These are phyloP conservation scores for Kentomonas sorsogonicus DNA, from an alignment of 208 protist species.

Conservation along the genomic window DNA sequence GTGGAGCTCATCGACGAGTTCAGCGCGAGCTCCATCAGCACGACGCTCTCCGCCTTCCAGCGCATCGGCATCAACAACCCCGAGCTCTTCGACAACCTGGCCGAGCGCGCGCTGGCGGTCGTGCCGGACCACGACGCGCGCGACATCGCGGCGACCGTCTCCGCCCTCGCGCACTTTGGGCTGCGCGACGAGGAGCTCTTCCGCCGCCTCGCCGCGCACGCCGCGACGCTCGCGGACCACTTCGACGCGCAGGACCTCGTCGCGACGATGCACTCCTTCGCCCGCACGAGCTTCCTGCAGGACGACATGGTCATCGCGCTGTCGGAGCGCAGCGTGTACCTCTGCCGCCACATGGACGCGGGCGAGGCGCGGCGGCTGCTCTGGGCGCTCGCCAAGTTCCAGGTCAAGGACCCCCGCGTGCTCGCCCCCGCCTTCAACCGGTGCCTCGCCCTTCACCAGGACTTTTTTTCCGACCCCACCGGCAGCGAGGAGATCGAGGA, in stretches of 20 bases:
- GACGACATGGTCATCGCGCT: constrained; percentile 86
- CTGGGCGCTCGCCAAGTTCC: constrained; percentile 87
- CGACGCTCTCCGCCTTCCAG: constrained; percentile 84
- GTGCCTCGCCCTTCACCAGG: constrained; percentile 80
- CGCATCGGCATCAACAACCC: constrained; percentile 91
- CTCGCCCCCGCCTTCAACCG: constrained; percentile 82
- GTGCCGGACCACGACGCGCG: constrained; percentile 86
- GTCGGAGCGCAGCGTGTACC: constrained; percentile 77
- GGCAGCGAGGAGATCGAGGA: constrained; percentile 90
- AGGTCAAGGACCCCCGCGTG: constrained; percentile 77
- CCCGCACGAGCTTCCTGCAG: constrained; percentile 83
- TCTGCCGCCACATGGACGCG: constrained; percentile 80
- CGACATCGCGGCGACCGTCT: constrained; percentile 81
- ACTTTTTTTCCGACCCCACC: constrained; percentile 88
- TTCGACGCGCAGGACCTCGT: constrained; percentile 78
- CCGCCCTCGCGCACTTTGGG: constrained; percentile 87
- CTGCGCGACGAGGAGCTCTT: constrained; percentile 90
- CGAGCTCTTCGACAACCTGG: constrained; percentile 89
- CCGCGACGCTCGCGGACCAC: constrained; percentile 80
- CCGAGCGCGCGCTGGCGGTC: constrained; percentile 84
- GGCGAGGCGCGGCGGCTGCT: constrained; percentile 73
- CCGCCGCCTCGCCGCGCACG: constrained; percentile 83
- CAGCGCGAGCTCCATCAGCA: constrained; percentile 88
- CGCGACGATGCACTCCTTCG: constrained; percentile 86
- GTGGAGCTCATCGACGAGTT: constrained; percentile 92